Evolutionary conservation across 2,329 filamentous ascomycete genomes (phyloP).

Genomic region (Colletotrichum zoysiae): DNA sequence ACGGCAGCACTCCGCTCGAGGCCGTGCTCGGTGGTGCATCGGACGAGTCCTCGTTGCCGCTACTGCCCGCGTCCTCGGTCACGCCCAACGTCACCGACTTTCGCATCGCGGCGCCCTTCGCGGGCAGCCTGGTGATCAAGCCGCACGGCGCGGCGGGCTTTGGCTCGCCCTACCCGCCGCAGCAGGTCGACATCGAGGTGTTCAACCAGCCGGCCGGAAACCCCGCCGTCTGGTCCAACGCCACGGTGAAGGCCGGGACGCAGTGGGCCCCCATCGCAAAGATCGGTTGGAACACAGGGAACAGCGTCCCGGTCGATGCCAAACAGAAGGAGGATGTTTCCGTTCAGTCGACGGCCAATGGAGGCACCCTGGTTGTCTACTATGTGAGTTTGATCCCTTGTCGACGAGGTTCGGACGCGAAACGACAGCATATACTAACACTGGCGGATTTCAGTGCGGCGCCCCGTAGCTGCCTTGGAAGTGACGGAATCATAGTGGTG

Average conservation of each 20-base stretch:
- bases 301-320: background rate
- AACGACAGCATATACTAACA: background rate
- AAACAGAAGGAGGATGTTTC: background rate
- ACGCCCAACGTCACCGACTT: conserved; percentile 20
- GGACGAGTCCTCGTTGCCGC: background rate
- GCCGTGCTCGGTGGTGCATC: conserved; percentile 11
- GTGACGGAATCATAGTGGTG: background rate
- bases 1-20: conserved; percentile 7
- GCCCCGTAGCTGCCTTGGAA: background rate
- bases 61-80: no score
- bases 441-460: background rate
- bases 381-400: conserved; percentile 1
- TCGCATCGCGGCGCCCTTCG: conserved; percentile 10
- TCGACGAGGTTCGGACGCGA: fast-evolving
- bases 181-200: conserved; percentile 13
- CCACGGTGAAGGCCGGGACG: background rate
- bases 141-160: conserved; percentile 10
- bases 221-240: conserved; percentile 25
- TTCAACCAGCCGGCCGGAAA: conserved; percentile 1
- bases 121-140: conserved; percentile 19
- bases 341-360: conserved; percentile 1
- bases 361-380: conserved; percentile 20
- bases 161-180: conserved; percentile 24
- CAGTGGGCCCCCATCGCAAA: background rate
- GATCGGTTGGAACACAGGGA: conserved; percentile 20